Evolutionary conservation across 2,329 filamentous ascomycete genomes (phyloP), one percentile per base, ranked within the genome.

Genomic region (Pestalotiopsis sp.): DNA sequence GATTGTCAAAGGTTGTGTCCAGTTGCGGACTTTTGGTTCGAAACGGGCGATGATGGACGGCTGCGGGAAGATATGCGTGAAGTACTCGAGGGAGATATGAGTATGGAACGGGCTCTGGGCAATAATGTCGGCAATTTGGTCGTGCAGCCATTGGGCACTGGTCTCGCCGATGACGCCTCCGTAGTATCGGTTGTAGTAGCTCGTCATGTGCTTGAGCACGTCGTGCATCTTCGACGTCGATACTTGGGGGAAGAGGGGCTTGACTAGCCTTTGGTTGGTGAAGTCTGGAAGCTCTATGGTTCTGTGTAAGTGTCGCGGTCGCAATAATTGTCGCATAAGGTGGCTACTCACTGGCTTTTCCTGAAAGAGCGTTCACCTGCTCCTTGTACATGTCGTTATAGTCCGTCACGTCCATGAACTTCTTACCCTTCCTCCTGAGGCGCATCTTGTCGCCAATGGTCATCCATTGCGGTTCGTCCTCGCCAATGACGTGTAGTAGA

Each of bases 371-470:
- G 5, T 68, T 67, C 6, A 68, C 68, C 31, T 74, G 71, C 11
- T 76, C 68, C n/a, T 74, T 66, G 66, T 80, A 79, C 59, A 88
- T 83, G 41, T 89, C 86, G 45, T 85, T 82, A 65, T 87, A 86
- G 68, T 90, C 85, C 13, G 91, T 93, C 72, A 93, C 89, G 78
- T 94, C 91, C 82, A 92, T 91, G 82, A 93, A 93, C 77, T 90
- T 91, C 73, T 87, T 84, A 69, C 90, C 89, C 77, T 90, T 87
- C 73, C 89, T 83, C 73, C 89, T 87, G 61, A 93, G 80, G 70
- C 84, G 85, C 87, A 91, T 90, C 80, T 93, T 94, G 79, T 93
- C 89, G 52, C 92, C 68, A 68, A 92, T 90, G 0, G 88, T 90
- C 59, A 92, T 86, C 87, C 89, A 91, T 82, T 83, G 80, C 40